Evolutionary conservation across 331 rosid genomes (phyloP).

Genomic region (Pyrus hybrid): DNA sequence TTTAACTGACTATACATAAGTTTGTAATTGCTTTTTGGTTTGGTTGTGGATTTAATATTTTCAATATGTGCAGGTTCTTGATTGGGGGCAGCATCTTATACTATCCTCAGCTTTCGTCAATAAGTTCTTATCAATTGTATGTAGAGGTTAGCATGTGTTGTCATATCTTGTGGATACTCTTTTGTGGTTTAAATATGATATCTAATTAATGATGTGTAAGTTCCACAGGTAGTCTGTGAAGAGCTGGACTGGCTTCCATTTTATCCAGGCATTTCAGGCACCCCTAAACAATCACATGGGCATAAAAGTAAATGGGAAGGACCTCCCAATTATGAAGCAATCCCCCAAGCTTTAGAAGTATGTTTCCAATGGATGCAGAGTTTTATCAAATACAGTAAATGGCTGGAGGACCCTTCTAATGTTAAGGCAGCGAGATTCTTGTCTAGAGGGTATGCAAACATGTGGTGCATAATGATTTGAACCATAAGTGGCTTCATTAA

Average conservation of each 20-base stretch:
- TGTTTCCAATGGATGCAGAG: conserved; percentile 93
- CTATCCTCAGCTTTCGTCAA: conserved; percentile 96
- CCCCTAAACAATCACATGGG: conserved; percentile 44
- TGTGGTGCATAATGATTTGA: conserved; percentile 4
- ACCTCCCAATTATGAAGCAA: conserved; percentile 78
- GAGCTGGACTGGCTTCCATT: conserved; percentile 98
- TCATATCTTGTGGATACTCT: conserved; percentile 8
- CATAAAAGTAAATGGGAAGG: conserved; percentile 63
- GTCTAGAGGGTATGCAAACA: conserved; percentile 73
- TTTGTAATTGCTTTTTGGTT: conserved; percentile 13
- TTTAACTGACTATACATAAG: conserved; percentile 12
- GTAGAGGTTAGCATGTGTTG: conserved; percentile 73
- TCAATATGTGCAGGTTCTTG: conserved; percentile 57
- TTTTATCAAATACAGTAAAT: conserved; percentile 83
- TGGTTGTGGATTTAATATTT: conserved; percentile 20
- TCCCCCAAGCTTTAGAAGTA: conserved; percentile 60
- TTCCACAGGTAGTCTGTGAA: conserved; percentile 87
- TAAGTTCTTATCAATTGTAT: conserved; percentile 85
- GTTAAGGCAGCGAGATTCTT: conserved; percentile 88
- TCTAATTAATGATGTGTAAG: conserved; percentile 17
- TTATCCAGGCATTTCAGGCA: conserved; percentile 61
- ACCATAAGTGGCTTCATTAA: conserved; percentile 19
- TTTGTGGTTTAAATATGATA: conserved; percentile 16
- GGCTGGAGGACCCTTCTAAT: conserved; percentile 84
- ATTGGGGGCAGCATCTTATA: conserved; percentile 91